phyloP scores from a whole-genome alignment of 208 protist genomes.

The Acanthamoeba castellanii region DNA sequence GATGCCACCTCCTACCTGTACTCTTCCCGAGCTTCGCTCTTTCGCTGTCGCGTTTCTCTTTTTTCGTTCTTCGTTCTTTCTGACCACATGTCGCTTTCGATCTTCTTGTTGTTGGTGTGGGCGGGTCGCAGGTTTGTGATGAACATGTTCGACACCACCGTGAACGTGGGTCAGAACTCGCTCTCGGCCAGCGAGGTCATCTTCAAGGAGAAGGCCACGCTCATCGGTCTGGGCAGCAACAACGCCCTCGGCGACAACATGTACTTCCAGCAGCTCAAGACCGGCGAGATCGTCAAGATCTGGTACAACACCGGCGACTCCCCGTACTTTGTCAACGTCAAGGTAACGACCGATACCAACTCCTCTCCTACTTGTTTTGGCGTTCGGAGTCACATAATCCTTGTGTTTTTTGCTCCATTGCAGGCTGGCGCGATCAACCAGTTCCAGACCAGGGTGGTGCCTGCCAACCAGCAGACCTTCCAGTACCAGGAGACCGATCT shows the following conservation, averaged over 20 bases:
- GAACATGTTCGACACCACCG: constrained; percentile 81
- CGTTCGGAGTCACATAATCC: too few species aligned
- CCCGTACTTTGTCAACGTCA: constrained; percentile 77
- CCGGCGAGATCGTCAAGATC: constrained; percentile 75
- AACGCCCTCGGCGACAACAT: constrained; percentile 77
- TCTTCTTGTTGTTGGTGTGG: background rate
- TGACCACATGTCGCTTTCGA: background rate
- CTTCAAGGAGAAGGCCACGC: background rate
- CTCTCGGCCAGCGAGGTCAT: background rate
- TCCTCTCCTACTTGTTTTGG: background rate
- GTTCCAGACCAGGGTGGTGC: constrained; percentile 77
- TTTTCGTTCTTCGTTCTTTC: background rate
- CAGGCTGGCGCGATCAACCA: constrained; percentile 71
- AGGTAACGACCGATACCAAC: background rate
- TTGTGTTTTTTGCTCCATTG: background rate
- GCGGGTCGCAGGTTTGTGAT: constrained; percentile 68
- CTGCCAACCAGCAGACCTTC: constrained; percentile 40
- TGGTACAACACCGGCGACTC: constrained; percentile 76
- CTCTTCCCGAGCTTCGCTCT: background rate
- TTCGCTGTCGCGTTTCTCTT: background rate
- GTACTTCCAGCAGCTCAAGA: constrained; percentile 78
- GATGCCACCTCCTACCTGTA: constrained; percentile 73
- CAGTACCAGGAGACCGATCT: constrained; percentile 67
- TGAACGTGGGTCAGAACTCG: constrained; percentile 74
- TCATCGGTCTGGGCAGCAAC: background rate